Evolutionary conservation across 768 basidiomycete species (phyloP).

Genomic region (Psilocybe subaeruginosa): DNA sequence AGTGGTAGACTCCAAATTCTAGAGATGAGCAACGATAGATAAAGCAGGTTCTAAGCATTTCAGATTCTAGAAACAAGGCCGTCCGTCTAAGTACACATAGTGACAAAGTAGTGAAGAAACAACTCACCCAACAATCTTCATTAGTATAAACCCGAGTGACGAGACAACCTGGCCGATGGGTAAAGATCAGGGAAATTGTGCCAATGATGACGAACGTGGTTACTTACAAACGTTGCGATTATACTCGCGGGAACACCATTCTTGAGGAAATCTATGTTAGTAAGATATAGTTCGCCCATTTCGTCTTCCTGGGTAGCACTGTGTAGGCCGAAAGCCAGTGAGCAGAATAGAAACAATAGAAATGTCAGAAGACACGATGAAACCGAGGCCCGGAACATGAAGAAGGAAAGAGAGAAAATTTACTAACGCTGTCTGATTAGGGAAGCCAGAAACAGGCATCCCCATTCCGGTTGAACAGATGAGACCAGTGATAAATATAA

Average conservation of each 20-base stretch:
- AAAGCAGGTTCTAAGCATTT: conserved; percentile 15
- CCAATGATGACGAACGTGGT: conserved; percentile 11
- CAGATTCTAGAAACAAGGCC: conserved; percentile 9
- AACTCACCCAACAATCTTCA: conserved; percentile 71
- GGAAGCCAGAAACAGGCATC: conserved; percentile 98
- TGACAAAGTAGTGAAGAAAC: neutral
- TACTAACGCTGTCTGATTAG: conserved; percentile 93
- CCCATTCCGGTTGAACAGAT: conserved; percentile 98
- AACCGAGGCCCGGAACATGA: conserved; percentile 10
- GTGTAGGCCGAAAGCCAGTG: neutral
- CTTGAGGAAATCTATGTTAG: conserved; percentile 88
- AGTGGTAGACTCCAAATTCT: neutral
- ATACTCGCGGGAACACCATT: conserved; percentile 95
- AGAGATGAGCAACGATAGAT: neutral
- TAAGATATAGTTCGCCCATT: conserved; percentile 85
- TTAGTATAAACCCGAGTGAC: conserved; percentile 83
- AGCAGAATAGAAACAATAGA: conserved; percentile 16
- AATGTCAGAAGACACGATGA: conserved; percentile 18
- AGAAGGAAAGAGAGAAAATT: conserved; percentile 7
- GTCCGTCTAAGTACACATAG: neutral
- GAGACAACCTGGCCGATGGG: conserved; percentile 64
- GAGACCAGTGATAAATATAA: conserved; percentile 92
- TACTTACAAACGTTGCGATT: conserved; percentile 76
- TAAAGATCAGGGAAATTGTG: conserved; percentile 6
- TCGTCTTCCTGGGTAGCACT: conserved; percentile 95